These are phyloP conservation scores for Fusarium nodosum DNA, from an alignment of 2,329 filamentous ascomycete genomes.

Conservation along the genomic window DNA sequence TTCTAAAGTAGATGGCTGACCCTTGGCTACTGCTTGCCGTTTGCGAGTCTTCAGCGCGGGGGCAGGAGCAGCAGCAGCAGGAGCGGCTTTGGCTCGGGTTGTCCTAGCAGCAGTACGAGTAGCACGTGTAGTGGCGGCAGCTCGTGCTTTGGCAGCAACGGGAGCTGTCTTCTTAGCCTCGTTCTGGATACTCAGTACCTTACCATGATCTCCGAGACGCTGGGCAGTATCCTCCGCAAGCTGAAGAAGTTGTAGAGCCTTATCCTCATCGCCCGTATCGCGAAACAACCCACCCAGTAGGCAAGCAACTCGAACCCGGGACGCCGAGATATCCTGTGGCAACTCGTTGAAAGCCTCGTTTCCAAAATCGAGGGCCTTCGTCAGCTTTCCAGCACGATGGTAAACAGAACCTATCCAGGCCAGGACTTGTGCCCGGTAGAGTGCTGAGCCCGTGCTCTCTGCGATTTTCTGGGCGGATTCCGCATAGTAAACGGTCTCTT, in stretches of 20 bases:
- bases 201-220: slow-evolving; percentile 50
- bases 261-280: slow-evolving; percentile 61
- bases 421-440: slow-evolving; percentile 68
- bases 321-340: slow-evolving; percentile 56
- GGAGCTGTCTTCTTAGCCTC: slow-evolving; percentile 31
- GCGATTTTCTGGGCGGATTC: slow-evolving; percentile 87
- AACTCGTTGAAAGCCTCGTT: slow-evolving; percentile 67
- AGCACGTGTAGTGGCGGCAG: slow-evolving; percentile 45
- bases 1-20: slow-evolving; percentile 42
- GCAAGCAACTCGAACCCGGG: slow-evolving; percentile 62
- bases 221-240: slow-evolving; percentile 64
- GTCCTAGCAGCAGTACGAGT: slow-evolving; percentile 48
- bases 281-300: slow-evolving; percentile 69
- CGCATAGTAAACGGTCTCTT: slow-evolving; percentile 89
- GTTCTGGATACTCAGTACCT: slow-evolving; percentile 22
- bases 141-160: slow-evolving; percentile 32
- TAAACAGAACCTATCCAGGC: slow-evolving; percentile 69
- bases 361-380: slow-evolving; percentile 69
- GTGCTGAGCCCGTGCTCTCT: slow-evolving; percentile 72
- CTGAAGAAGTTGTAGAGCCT: slow-evolving; percentile 60
- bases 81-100: slow-evolving; percentile 39
- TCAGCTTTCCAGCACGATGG: slow-evolving; percentile 69
- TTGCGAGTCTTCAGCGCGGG: slow-evolving; percentile 38
- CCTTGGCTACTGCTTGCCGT: slow-evolving; percentile 44
- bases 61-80: slow-evolving; percentile 22